These are phyloP conservation scores for Trichophyton rubrum DNA, from an alignment of 2,329 filamentous ascomycete genomes.

Conservation along the genomic window DNA sequence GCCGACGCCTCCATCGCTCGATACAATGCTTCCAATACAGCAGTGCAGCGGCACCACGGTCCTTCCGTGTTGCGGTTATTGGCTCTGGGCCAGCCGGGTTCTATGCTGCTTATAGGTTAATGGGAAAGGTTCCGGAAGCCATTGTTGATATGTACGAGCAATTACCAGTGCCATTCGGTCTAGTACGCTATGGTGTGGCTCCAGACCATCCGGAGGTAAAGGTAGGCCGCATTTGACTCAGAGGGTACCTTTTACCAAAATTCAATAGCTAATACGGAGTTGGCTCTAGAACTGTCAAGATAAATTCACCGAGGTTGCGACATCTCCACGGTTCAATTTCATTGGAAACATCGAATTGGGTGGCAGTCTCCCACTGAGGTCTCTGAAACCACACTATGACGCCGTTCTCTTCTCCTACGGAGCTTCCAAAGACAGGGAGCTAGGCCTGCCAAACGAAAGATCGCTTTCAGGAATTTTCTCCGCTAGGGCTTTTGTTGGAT, in stretches of 20 bases:
- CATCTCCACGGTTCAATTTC: slow-evolving; percentile 73
- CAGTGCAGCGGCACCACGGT: slow-evolving; percentile 26
- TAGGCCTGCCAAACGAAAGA: slow-evolving; percentile 67
- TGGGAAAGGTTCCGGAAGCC: slow-evolving; percentile 59
- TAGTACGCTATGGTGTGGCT: slow-evolving; percentile 91
- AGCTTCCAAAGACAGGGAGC: slow-evolving; percentile 65
- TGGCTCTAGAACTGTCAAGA: slow-evolving; percentile 71
- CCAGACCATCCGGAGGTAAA: slow-evolving; percentile 98
- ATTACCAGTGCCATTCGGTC: slow-evolving; percentile 79
- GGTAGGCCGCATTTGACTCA: slow-evolving; percentile 37
- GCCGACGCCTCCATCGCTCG: neutral
- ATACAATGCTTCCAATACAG: slow-evolving; percentile 3
- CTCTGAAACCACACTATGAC: slow-evolving; percentile 73
- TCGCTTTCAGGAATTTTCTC: slow-evolving; percentile 65
- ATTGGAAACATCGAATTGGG: slow-evolving; percentile 81
- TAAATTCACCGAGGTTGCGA: slow-evolving; percentile 79
- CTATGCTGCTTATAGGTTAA: slow-evolving; percentile 77
- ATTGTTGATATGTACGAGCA: slow-evolving; percentile 93
- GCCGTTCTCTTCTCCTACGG: slow-evolving; percentile 89
- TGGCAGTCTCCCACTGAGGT: slow-evolving; percentile 50
- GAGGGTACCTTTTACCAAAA: neutral
- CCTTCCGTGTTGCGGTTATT: slow-evolving; percentile 72
- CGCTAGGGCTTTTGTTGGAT: slow-evolving; percentile 86
- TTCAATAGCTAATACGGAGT: neutral
- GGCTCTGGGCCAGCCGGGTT: slow-evolving; percentile 94